phyloP scores from a whole-genome alignment of 2,329 filamentous ascomycete genomes.

The Teratosphaeria pseudoeucalypti region DNA sequence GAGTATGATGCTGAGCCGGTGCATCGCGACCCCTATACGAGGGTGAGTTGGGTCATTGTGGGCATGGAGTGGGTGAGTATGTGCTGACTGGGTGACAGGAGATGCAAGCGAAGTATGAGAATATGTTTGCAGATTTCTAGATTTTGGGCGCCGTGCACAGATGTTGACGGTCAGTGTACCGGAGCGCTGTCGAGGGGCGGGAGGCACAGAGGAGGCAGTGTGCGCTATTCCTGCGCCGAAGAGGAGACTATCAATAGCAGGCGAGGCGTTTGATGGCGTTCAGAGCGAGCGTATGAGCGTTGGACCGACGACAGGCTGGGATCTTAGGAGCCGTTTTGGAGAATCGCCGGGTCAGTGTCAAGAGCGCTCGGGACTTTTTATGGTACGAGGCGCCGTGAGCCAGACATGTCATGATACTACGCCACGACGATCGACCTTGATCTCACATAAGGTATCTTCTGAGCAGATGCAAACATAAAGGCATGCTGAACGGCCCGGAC shows the following conservation, averaged over 20 bases:
- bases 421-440: not conserved
- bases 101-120: constrained; percentile 58
- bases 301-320: not conserved
- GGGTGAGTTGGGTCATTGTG: constrained; percentile 20
- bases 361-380: not conserved
- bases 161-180: not conserved
- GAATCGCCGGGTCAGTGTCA: not conserved
- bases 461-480: not conserved
- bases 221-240: not conserved
- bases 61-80: not conserved
- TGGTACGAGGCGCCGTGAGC: not conserved
- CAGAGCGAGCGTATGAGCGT: not conserved
- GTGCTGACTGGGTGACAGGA: constrained; percentile 31
- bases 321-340: not conserved
- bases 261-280: not conserved
- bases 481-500: not conserved
- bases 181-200: not conserved
- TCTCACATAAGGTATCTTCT: not conserved
- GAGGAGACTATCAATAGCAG: not conserved
- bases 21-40: constrained; percentile 55
- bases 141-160: not conserved
- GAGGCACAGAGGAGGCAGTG: too few species aligned
- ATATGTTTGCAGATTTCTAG: constrained; percentile 61
- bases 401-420: not conserved
- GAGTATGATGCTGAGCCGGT: constrained; percentile 68